Base-by-base conservation (phyloP, 2,329 filamentous ascomycete genomes). In the Pseudocercospora fuligena region DNA sequence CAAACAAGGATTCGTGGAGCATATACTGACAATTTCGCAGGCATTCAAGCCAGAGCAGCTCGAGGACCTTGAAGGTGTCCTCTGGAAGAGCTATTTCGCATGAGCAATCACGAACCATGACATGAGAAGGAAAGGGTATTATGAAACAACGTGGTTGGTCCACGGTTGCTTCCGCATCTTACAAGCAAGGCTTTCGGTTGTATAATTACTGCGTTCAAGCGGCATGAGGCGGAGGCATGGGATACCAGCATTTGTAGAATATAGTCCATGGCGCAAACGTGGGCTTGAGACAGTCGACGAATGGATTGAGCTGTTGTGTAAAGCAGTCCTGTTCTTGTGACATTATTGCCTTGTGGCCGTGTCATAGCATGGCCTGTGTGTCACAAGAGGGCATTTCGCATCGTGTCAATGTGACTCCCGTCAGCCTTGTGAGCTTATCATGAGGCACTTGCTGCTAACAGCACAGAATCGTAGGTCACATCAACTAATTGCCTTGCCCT, bases 11-110 rank as follows among this genome's bases (percentile, higher is more conserved):
- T 46, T 58, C 1, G 25, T 46, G 19, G 25, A 59, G 49, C 36
- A 8, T 56, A 61, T 70, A 53, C 73, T 69, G 56, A 68, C 68
- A 70, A 60, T 68, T 33, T 36, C 36, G 67, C 70, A 91, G 88
- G 88, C 87, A 67, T 99, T 99, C 77, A 93, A 93, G 27, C 83
- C 90, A 31, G 95, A 98, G 73, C 94, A 99, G 76, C 84, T 99
- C 11, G 95, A 98, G 79, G 94, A 98, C 77, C 80, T 99, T 66
- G 94, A 97, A 75, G 95, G 95, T 61, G 96, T 99, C 57, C 83
- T 99, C 61, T 99, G 95, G 95, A 99, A 99, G 89, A 98, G 94
- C 80, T 99, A 99, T 78, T 99, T 99, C 83, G 96, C 94, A 47
- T 97, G 83, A 58, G 27, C 25, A 29, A 29, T 29, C 21, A 25